Evolutionary conservation across 768 basidiomycete species (phyloP).

Genomic region (Pleurotus tuber-regium): DNA sequence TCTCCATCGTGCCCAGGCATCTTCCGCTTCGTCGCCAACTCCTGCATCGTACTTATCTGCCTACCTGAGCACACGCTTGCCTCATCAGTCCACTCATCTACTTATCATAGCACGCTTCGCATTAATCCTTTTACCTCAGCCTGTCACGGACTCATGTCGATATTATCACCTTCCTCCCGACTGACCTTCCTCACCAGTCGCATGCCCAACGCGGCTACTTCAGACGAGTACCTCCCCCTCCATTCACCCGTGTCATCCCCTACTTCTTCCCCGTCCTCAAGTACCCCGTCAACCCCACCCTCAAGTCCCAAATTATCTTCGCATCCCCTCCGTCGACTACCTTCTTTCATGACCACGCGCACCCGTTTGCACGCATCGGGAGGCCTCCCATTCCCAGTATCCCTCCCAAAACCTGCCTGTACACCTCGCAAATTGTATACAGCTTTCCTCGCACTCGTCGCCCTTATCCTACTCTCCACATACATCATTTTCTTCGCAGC

Average conservation of each 20-base stretch:
- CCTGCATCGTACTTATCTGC: no score
- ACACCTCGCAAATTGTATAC: conserved; percentile 21
- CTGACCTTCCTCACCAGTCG: neutral
- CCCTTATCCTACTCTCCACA: conserved; percentile 46
- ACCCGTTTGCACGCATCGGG: neutral
- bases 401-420: no score
- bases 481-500: conserved; percentile 50
- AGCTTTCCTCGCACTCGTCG: conserved; percentile 51
- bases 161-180: no score
- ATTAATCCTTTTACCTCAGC: no score
- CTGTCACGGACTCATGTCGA: no score
- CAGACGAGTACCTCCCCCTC: neutral
- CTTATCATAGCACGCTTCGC: no score
- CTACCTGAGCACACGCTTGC: no score
- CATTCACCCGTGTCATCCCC: neutral
- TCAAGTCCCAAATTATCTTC: neutral
- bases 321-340: neutral
- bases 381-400: neutral
- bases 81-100: no score
- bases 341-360: neutral
- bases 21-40: no score
- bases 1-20: no score
- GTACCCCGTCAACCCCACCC: neutral
- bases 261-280: neutral
- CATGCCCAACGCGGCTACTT: neutral